Base-by-base conservation (phyloP, 441 rosid species). In the Mallotus repandus region DNA sequence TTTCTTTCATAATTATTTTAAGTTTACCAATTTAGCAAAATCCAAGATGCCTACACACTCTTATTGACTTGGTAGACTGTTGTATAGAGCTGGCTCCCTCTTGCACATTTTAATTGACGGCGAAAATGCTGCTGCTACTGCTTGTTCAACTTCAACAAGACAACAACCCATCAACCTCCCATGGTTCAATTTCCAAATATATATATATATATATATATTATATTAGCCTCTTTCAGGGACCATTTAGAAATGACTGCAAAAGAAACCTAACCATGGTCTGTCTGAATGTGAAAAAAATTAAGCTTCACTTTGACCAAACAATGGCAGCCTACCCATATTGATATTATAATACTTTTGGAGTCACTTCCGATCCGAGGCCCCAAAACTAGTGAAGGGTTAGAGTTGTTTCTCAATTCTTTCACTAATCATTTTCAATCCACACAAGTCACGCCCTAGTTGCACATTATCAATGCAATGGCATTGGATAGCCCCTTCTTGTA, bases 101-200 rank as follows among this genome's bases (percentile, higher is more conserved):
- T 72, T 38, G 11, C 14, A 43, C 25, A 0, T 4, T 73, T 56
- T 73, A 59, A 73, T 73, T 73, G 76, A 73, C 76, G 75, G 75
- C 69, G 75, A 9, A 54, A 72, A 41, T 72, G 62, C 62, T 15
- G 76, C 45, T 18, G 13, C 56, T 13, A 7, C 41, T 38, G 41
- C 41, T 38, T 38, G 6, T 38, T 38, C 41, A 6, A 5, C n/a
- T 54, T 16, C 8, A 16, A 18, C 2, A 54, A 54, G 57, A 50
- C 57, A 54, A n/a, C 57, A n/a, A 18, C 57, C 21, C 57, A 61
- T 61, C 41, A 61, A 61, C 46, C 3, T 14, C 52, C 7, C 10
- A 2, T 41, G 2, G 21, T 50, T 35, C 9, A 14, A 46, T 46
- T 65, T 65, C 38, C 14, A 65, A 54, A 5, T 1, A 29, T 29